Evolutionary conservation across 257 asterid genomes (phyloP), one percentile per base, ranked within the genome.

Genomic region (Echium plantagineum): DNA sequence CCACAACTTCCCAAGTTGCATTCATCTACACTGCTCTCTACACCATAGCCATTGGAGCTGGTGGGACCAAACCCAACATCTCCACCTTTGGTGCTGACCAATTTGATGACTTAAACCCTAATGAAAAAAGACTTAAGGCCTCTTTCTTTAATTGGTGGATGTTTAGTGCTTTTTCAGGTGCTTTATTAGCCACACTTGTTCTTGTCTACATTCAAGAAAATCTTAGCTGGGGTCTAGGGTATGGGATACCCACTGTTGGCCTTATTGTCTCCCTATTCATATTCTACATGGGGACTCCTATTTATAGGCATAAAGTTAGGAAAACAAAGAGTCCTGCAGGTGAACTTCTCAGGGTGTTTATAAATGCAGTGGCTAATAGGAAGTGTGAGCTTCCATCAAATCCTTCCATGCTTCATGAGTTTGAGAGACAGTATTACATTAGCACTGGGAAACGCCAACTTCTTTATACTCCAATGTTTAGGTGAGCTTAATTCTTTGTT

Each of bases 131-230:
- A 69, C 83, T 83, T 13, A 89, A 89, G 67, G 81, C 68, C 18
- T 85, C 95, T 12, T 89, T 89, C 80, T 89, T 89, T 71, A 89
- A 89, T 58, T 89, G 96, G 96, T 89, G 96, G 96, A 89, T 86
- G 93, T 89, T 89, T 65, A 82, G 94, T 21, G 71, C 95, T 38
- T 89, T 85, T 69, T 74, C 74, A 0, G 96, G 96, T 3, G 95
- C 89, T 24, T 64, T 89, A 12, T 60, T 81, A 42, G 96, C 95
- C 3, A 85, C 93, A 2, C 67, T 89, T 8, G 95, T 85, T 53
- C 86, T 89, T 19, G 95, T 89, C 9, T 89, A 89, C 72, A 79
- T 89, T 26, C 96, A 89, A 70, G 95, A 89, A 22, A 89, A 89
- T 66, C 49, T 84, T 52, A 86, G 96, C 12, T 89, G 96, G 96